Evolutionary conservation across 345 rosid species (phyloP), one percentile per base, ranked within the genome.

Genomic region (Nephelium lappaceum): DNA sequence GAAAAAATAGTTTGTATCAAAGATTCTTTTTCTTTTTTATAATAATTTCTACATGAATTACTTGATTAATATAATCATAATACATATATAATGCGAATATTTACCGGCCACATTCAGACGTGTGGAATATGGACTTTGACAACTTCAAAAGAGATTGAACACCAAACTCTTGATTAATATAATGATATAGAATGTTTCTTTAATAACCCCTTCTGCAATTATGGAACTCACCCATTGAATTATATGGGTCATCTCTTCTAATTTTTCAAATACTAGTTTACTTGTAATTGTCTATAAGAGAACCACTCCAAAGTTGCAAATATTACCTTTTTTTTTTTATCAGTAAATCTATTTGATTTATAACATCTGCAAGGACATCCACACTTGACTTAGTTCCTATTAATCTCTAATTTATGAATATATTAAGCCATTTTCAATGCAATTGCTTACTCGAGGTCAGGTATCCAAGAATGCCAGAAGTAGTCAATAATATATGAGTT

Each of bases 401-500:
- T 25, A 31, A 31, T 2, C 0, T 23, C 0, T 21, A 62, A 19
- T 21, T 47, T 3, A 11, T 31, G 36, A 12, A 47, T 47, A 12
- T 12, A 49, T 49, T 47, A 47, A 47, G 16, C 14, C 14, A 47
- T 15, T 2, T 11, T 47, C 14, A 47, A 3, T 47, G 36, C 2
- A 15, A 3, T 7, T 62, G 24, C 43, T 47, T 77, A 73, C 81
- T 73, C 73, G 5, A 82, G 83, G 58, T 82, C 83, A 85, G 67
- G 68, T 88, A 85, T 10, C 91, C 91, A 27, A 83, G 72, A 3
- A 91, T 91, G 42, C 93, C 90, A 36, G 86, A 82, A 61, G 82
- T 78, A 8, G 47, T 7, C 24, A 89, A 84, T 8, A 87, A 85
- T 16, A 83, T 84, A 72, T 85, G 74, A 69, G 71, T 81, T n/a